Conservation (phyloP, 352 stramenopile genomes). For the Globisporangium paddicum region DNA sequence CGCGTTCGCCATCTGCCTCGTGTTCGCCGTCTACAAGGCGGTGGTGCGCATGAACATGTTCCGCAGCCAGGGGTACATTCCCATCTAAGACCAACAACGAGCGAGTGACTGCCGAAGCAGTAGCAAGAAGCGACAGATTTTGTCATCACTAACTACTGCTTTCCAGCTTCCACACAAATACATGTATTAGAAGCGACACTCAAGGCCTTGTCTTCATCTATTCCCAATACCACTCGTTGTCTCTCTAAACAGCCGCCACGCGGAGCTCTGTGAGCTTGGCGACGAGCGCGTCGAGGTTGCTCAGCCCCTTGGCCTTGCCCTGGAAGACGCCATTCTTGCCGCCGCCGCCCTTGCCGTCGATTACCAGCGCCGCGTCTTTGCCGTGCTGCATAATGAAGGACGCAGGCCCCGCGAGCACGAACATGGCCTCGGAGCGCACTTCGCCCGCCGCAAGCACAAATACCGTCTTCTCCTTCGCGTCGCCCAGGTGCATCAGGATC, state of each 20-base stretch:
- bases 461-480: slow-evolving; percentile 28
- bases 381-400: slow-evolving; percentile 50
- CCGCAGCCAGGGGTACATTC: slow-evolving; percentile 46
- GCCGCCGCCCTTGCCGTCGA: neutral
- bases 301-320: slow-evolving; percentile 63
- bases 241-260: neutral
- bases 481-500: slow-evolving; percentile 40
- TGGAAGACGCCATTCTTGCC: slow-evolving; percentile 72
- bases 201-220: neutral
- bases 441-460: slow-evolving; percentile 40
- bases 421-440: slow-evolving; percentile 45
- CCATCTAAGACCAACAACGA: slow-evolving; percentile 16
- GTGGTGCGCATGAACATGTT: slow-evolving; percentile 33
- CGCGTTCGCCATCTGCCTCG: slow-evolving; percentile 35
- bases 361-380: neutral
- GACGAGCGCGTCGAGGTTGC: slow-evolving; percentile 39
- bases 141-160: neutral
- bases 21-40: slow-evolving; percentile 52
- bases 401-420: slow-evolving; percentile 56
- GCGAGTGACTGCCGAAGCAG: neutral
- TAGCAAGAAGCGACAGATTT: neutral
- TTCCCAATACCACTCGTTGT: neutral
- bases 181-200: slow-evolving; percentile 1
- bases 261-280: slow-evolving; percentile 41
- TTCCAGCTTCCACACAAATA: neutral